Percentiles rank a stretch among this genome's conserved stretches.
Conservation (phyloP, 768 basidiomycete genomes). For the Pholiota conissans region DNA sequence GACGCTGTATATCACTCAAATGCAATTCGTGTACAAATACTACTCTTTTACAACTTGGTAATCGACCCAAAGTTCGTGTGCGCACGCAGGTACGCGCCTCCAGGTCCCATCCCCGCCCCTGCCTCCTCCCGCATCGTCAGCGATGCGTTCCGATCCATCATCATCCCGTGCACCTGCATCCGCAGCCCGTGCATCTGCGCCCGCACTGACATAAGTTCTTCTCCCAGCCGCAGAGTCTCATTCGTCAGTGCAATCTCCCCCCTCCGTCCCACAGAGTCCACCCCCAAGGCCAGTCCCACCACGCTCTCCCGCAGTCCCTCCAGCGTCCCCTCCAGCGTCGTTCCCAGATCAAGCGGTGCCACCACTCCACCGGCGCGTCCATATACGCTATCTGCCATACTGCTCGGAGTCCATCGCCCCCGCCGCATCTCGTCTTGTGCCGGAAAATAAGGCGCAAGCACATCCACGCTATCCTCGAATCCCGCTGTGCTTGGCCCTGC, state of each 20-base stretch:
- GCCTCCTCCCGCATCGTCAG: slow-evolving; percentile 29
- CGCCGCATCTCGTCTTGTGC: slow-evolving; percentile 1
- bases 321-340: slow-evolving; percentile 65
- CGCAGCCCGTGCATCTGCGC: slow-evolving; percentile 73
- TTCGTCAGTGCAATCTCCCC: slow-evolving; percentile 69
- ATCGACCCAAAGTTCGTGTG: slow-evolving; percentile 17
- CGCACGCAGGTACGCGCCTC: slow-evolving; percentile 4
- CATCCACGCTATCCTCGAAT: not conserved
- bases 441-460: slow-evolving; percentile 20
- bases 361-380: slow-evolving; percentile 26
- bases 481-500: slow-evolving; percentile 19
- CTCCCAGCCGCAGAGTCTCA: slow-evolving; percentile 69
- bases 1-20: no score
- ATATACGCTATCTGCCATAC: slow-evolving; percentile 5
- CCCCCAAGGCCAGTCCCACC: slow-evolving; percentile 56
- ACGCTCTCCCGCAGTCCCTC: slow-evolving; percentile 59
- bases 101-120: not conserved
- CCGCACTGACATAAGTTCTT: slow-evolving; percentile 71
- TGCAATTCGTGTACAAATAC: slow-evolving; percentile 1
- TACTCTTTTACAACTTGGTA: slow-evolving; percentile 28
- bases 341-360: slow-evolving; percentile 62
- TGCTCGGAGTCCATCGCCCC: slow-evolving; percentile 9
- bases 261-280: slow-evolving; percentile 51
- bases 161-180: slow-evolving; percentile 79
- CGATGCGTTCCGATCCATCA: slow-evolving; percentile 74